Base-by-base conservation (phyloP, 2,329 filamentous ascomycete genomes). In the Aureobasidium mangrovei region DNA sequence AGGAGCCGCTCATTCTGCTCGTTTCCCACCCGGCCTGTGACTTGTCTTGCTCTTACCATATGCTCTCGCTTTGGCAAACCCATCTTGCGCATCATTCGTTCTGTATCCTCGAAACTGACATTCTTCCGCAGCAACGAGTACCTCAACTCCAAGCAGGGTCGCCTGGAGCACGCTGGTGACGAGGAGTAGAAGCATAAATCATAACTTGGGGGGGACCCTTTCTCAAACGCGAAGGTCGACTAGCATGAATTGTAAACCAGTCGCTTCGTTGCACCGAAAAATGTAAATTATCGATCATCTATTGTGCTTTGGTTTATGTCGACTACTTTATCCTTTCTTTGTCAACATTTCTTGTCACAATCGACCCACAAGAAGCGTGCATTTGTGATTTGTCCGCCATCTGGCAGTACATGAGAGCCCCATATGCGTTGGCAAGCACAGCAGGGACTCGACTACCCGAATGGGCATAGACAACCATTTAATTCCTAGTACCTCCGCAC, bases 71-170 rank as follows among this genome's bases (percentile, higher is more conserved):
- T 6, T 5, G 12, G 4, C n/a, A 3, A 39, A 12, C 45, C 4
- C 45, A 46, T 46, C 24, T 46, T 28, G 18, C 10, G 24, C 4
- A 24, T 27, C 3, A 12, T 6, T 47, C 33, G 18, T 9, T 8
- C n/a, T 2, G 5, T 12, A 8, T 31, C 4, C 7, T 24, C 41
- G 24, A 55, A 56, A 49, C 58, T 62, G 54, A 60, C 43, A 47
- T 28, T 28, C 4, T 4, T 28, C 5, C 39, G 44, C 58, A 90
- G 86, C 73, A 90, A 89, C 76, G 78, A 89, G 69, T 89, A 86
- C 74, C 76, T 88, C 65, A 88, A 89, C 79, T 88, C 85, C 64
- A 90, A 90, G 80, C 75, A 78, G 54, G 86, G 86, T 51, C 83
- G 84, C 63, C 71, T 74, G 36, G 72, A 78, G 63, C 76, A 71